phyloP scores from a whole-genome alignment of 1,284 basidiomycete species.

The Exobasidium cylindrosporum region DNA sequence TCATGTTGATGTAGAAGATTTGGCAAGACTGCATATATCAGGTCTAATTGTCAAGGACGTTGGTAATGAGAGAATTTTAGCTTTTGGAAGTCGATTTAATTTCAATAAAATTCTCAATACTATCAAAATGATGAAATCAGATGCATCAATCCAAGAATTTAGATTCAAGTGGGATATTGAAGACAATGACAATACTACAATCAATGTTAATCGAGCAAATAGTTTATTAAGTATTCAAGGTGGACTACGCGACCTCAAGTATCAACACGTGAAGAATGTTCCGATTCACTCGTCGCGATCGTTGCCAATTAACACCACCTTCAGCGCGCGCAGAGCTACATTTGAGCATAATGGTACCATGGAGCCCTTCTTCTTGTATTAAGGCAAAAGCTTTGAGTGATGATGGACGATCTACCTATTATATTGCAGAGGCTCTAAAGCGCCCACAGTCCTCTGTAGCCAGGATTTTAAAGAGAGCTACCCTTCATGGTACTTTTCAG shows the following conservation, averaged over 20 bases:
- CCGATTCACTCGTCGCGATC: too few species aligned
- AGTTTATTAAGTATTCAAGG: neutral
- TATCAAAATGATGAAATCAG: neutral
- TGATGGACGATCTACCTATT: too few species aligned
- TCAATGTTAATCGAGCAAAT: neutral
- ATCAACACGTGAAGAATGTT: too few species aligned
- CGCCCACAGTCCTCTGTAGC: too few species aligned
- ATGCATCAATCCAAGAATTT: neutral
- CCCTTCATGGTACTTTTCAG: too few species aligned
- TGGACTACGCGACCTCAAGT: neutral
- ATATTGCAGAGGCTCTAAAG: too few species aligned
- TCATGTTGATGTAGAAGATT: constrained; percentile 33
- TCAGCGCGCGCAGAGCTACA: too few species aligned
- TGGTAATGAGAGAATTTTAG: constrained; percentile 31
- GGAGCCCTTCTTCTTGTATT: too few species aligned
- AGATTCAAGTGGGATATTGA: neutral
- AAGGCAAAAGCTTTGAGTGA: too few species aligned
- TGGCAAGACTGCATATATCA: constrained; percentile 46
- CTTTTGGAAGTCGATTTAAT: constrained; percentile 38
- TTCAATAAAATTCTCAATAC: constrained; percentile 3
- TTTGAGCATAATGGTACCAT: too few species aligned
- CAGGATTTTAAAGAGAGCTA: too few species aligned
- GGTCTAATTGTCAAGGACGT: constrained; percentile 30
- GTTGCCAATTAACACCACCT: too few species aligned
- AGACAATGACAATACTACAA: neutral